Evolutionary conservation across 1,284 basidiomycete genomes (phyloP).

Genomic region (Heterobasidion occidentale): DNA sequence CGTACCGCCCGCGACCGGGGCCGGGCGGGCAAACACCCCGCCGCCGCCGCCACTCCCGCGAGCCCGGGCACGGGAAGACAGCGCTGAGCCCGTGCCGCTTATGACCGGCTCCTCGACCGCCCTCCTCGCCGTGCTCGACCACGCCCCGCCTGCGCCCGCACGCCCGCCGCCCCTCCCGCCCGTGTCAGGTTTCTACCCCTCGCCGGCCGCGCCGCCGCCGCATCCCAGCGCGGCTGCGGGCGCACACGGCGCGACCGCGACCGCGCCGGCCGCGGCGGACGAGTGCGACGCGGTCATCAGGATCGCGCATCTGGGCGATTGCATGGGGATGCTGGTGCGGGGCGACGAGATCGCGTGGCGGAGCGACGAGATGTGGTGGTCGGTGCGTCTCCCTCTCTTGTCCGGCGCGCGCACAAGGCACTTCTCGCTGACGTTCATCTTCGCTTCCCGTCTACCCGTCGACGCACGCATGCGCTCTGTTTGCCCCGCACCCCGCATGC

Average conservation of each 20-base stretch:
- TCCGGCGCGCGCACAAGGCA: slow-evolving; percentile 9
- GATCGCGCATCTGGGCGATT: slow-evolving; percentile 92
- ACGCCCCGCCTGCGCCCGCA: slow-evolving; percentile 17
- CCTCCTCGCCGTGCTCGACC: slow-evolving; percentile 57
- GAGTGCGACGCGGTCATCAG: slow-evolving; percentile 66
- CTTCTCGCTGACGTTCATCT: neutral
- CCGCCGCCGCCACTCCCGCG: slow-evolving; percentile 7
- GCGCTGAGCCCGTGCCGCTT: slow-evolving; percentile 27
- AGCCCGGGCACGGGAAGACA: slow-evolving; percentile 1
- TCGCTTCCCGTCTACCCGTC: no score
- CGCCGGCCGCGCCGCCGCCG: slow-evolving; percentile 14
- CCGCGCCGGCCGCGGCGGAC: neutral
- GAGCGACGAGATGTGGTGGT: slow-evolving; percentile 92
- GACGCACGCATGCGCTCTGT: no score
- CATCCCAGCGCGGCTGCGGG: neutral
- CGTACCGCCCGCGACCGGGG: slow-evolving; percentile 15
- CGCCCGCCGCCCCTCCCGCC: slow-evolving; percentile 22
- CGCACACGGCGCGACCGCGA: no score
- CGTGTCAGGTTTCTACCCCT: slow-evolving; percentile 20
- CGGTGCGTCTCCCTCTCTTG: slow-evolving; percentile 24
- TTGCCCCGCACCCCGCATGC: neutral
- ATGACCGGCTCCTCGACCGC: slow-evolving; percentile 64
- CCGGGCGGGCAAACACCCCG: slow-evolving; percentile 9
- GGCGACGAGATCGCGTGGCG: slow-evolving; percentile 78
- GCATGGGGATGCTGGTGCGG: slow-evolving; percentile 80